phyloP scores from a whole-genome alignment of 78 protist species.

The Monocercomonoides exilis region DNA sequence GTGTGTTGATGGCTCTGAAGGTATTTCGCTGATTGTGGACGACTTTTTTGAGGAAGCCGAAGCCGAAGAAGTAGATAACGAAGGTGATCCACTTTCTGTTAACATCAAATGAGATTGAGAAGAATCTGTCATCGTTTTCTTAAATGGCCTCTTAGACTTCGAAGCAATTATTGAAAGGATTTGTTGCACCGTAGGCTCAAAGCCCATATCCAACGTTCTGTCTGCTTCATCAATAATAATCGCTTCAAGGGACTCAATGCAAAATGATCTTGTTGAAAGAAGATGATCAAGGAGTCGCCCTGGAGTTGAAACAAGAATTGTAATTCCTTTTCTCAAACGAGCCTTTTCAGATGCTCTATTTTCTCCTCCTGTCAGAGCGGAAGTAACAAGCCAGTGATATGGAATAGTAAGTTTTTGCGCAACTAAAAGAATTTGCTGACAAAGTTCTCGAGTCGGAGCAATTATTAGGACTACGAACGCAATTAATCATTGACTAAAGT shows the following conservation, averaged over 20 bases:
- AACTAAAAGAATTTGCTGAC: constrained; percentile 54
- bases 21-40: neutral
- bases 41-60: neutral
- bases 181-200: constrained; percentile 39
- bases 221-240: constrained; percentile 83
- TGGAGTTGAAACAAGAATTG: constrained; percentile 66
- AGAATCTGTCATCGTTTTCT: neutral
- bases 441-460: constrained; percentile 81
- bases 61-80: too few relatives aligned
- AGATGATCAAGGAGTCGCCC: constrained; percentile 75
- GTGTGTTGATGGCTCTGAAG: neutral
- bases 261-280: constrained; percentile 35
- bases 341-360: constrained; percentile 61
- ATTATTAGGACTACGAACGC: constrained; percentile 56
- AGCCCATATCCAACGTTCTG: constrained; percentile 66
- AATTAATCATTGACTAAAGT: too few relatives aligned
- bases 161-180: constrained; percentile 19
- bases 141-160: neutral
- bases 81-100: too few relatives aligned
- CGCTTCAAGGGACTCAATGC: neutral
- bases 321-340: constrained; percentile 71
- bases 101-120: neutral
- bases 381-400: constrained; percentile 50
- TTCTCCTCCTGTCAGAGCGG: constrained; percentile 71
- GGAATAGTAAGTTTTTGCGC: constrained; percentile 30